A percentile compares a stretch with the other conserved stretches of the same genome.
Evolutionary conservation across 352 stramenopile species (phyloP).

Genomic region (Thalassiosira pacifica): DNA sequence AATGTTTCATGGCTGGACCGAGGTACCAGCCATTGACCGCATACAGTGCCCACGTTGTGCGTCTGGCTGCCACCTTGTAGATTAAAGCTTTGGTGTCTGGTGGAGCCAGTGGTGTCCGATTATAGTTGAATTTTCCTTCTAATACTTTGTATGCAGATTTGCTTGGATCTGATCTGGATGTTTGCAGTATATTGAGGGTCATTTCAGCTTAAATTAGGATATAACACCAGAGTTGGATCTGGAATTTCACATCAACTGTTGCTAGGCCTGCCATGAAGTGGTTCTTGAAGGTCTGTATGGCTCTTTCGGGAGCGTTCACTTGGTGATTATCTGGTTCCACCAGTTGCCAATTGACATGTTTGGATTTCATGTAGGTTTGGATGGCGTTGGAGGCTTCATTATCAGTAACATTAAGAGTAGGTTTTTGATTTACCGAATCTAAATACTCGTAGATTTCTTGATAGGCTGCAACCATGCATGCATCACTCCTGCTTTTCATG

Average conservation of each 20-base stretch:
- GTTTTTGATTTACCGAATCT: background rate
- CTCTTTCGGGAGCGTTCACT: constrained; percentile 53
- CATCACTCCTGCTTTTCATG: constrained; percentile 5
- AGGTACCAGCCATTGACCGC: constrained; percentile 51
- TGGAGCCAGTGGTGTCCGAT: constrained; percentile 33
- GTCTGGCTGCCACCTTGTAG: constrained; percentile 21
- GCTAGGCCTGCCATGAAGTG: constrained; percentile 59
- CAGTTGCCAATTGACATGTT: constrained; percentile 33
- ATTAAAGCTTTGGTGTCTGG: constrained; percentile 27
- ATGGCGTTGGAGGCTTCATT: background rate
- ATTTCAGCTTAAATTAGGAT: constrained; percentile 54
- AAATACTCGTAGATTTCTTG: background rate
- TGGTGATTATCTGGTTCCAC: constrained; percentile 37
- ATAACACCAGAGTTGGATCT: constrained; percentile 48
- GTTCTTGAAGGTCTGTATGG: constrained; percentile 68
- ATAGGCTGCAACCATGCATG: background rate
- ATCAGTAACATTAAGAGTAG: background rate
- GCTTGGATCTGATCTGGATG: constrained; percentile 37
- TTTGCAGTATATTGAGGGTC: constrained; percentile 56
- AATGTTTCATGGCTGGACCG: constrained; percentile 44
- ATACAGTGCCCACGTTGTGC: constrained; percentile 47
- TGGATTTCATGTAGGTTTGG: constrained; percentile 1
- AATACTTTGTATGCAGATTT: constrained; percentile 51
- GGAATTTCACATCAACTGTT: constrained; percentile 38
- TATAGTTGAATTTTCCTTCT: constrained; percentile 51